A percentile compares a stretch with the other conserved stretches of the same genome.
These are phyloP conservation scores for Rhodamnia rubescens DNA, from an alignment of 345 rosid species.

Conservation along the genomic window DNA sequence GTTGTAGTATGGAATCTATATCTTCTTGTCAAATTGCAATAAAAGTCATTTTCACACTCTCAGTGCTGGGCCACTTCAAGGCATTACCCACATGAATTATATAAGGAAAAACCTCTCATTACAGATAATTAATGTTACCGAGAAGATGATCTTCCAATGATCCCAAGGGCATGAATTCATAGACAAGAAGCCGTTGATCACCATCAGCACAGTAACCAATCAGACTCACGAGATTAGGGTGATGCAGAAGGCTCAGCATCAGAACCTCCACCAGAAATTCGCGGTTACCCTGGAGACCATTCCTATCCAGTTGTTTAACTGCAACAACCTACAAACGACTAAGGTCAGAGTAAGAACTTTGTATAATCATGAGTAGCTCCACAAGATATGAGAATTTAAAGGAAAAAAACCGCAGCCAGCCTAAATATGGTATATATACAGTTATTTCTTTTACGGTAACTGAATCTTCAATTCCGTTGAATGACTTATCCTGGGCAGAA, in stretches of 20 bases:
- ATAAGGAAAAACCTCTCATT: not conserved
- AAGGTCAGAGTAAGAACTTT: not conserved
- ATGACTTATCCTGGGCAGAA: not conserved
- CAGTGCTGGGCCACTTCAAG: not conserved
- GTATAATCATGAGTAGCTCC: not conserved
- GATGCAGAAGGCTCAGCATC: constrained; percentile 98
- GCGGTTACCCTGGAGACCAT: constrained; percentile 94
- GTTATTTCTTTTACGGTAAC: not conserved
- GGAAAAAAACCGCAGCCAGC: not conserved
- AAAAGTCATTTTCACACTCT: not conserved
- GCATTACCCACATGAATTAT: not conserved
- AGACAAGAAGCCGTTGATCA: constrained; percentile 91
- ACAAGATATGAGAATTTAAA: not conserved
- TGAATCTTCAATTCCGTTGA: not conserved
- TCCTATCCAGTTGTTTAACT: constrained; percentile 85
- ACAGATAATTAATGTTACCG: constrained; percentile 27
- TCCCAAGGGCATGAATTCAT: constrained; percentile 90
- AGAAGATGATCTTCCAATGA: constrained; percentile 93
- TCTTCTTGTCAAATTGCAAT: not conserved
- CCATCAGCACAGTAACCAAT: constrained; percentile 99
- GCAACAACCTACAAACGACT: constrained; percentile 60
- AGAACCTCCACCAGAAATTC: constrained; percentile 96
- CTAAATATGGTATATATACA: not conserved
- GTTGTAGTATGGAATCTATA: not conserved
- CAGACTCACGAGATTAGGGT: constrained; percentile 81